Evolutionary conservation across 257 asterid genomes (phyloP).

Genomic region (Nicotiana knightiana): DNA sequence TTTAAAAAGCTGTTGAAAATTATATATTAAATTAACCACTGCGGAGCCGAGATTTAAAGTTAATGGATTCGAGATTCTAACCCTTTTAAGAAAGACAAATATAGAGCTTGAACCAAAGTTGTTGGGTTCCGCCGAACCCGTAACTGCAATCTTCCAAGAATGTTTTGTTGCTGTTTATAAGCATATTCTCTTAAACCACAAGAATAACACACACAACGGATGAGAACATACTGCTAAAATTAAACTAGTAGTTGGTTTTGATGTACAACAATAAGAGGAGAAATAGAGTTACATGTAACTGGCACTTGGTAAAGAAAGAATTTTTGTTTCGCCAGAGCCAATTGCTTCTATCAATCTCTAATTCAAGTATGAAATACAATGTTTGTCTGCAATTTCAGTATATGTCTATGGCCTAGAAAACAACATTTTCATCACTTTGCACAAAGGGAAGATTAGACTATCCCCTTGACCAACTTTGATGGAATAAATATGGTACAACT

Average conservation of each 20-base stretch:
- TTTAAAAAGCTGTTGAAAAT: background rate
- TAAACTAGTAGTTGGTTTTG: background rate
- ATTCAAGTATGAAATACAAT: constrained; percentile 11
- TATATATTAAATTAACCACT: background rate
- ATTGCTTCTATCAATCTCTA: background rate
- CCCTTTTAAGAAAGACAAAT: too few species aligned
- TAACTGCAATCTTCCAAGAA: background rate
- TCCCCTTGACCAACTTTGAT: background rate
- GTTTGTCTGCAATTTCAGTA: constrained; percentile 17
- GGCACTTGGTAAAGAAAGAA: background rate
- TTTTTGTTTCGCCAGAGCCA: background rate
- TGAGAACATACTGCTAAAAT: background rate
- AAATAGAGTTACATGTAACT: background rate
- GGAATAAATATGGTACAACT: background rate
- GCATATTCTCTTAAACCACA: background rate
- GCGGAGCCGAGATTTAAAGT: too few species aligned
- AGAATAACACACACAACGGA: background rate
- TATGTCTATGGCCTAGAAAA: constrained; percentile 15
- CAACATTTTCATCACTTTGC: constrained; percentile 5
- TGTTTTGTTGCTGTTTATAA: background rate
- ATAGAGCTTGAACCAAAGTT: too few species aligned
- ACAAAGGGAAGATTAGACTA: background rate
- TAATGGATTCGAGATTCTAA: too few species aligned
- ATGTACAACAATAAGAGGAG: background rate
- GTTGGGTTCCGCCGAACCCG: too few species aligned